Conservation (phyloP, 176 grass and related monocot species). For the Juncus inflexus region DNA sequence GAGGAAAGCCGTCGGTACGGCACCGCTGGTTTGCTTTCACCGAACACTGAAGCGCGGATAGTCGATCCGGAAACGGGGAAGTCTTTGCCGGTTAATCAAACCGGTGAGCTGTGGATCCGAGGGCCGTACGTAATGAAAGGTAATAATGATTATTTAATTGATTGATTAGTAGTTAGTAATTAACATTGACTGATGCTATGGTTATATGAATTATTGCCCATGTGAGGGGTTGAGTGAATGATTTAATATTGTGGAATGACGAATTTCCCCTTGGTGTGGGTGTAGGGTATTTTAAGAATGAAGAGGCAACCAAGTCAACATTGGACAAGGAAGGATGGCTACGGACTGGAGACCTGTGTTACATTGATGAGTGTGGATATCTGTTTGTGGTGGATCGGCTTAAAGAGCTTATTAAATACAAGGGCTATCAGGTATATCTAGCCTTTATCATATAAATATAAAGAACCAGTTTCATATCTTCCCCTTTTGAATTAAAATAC, state of each 20-base stretch:
- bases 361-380: conserved; percentile 92
- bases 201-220: background rate
- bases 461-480: background rate
- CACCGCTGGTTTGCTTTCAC: conserved; percentile 78
- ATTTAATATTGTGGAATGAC: conserved; percentile 9
- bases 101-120: conserved; percentile 85
- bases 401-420: conserved; percentile 97
- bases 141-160: conserved; percentile 22
- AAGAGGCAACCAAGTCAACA: conserved; percentile 62
- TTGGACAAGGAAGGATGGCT: conserved; percentile 76
- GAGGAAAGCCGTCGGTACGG: conserved; percentile 86
- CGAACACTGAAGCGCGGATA: conserved; percentile 81
- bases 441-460: conserved; percentile 1
- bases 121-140: conserved; percentile 98
- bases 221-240: background rate
- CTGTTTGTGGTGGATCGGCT: conserved; percentile 91
- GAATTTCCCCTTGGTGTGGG: background rate
- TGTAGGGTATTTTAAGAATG: conserved; percentile 81
- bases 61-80: conserved; percentile 68
- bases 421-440: conserved; percentile 76
- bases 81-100: conserved; percentile 56
- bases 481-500: background rate
- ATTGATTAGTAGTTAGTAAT: background rate
- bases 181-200: background rate
- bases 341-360: conserved; percentile 84